Base-by-base conservation (phyloP, 129 eudicot genomes). In the Centaurea solstitialis region DNA sequence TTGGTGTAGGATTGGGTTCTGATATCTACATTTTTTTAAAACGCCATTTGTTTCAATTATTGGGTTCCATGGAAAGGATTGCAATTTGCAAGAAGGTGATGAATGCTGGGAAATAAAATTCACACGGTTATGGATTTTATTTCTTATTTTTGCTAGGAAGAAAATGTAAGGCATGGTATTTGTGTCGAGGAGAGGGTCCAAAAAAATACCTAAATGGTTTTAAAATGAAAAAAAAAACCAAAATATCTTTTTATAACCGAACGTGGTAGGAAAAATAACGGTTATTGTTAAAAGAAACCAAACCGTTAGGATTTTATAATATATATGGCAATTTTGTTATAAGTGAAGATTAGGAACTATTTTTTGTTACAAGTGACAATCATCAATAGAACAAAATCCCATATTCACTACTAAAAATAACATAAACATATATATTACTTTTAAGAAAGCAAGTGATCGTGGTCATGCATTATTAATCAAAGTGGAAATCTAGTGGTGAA, bases 401-500 rank as follows among this genome's bases (percentile, higher is more conserved):
- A 50, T 17, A 50, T 50, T 17, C 17, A 15, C 18, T 3, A 47
- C 4, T 47, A 3, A 50, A 50, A 50, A 41, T 41, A 41, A 8
- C 21, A 50, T 20, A 64, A 21, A 20, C 22, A 8, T 64, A 74
- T 64, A 74, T n/a, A 37, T n/a, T 13, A 3, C 18, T 43, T 59
- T 75, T 53, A 57, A 10, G 18, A 76, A 61, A 76, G 79, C 35
- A 35, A 76, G 57, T 75, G 68, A 57, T 53, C 5, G 47, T 57
- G 22, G 79, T 57, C 59, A 22, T 53, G 72, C 59, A 37, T 76
- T 76, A 76, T 61, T 28, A 61, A 76, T 62, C 33, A 12, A 62
- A 62, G 53, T 61, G 79, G 71, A 76, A 59, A 59, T 50, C 28
- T 50, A 53, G 79, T 74, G 66, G 40, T 13, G 24, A 74, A 74